phyloP scores from a whole-genome alignment of 495 filamentous ascomycete species.

The Talaromyces liani region DNA sequence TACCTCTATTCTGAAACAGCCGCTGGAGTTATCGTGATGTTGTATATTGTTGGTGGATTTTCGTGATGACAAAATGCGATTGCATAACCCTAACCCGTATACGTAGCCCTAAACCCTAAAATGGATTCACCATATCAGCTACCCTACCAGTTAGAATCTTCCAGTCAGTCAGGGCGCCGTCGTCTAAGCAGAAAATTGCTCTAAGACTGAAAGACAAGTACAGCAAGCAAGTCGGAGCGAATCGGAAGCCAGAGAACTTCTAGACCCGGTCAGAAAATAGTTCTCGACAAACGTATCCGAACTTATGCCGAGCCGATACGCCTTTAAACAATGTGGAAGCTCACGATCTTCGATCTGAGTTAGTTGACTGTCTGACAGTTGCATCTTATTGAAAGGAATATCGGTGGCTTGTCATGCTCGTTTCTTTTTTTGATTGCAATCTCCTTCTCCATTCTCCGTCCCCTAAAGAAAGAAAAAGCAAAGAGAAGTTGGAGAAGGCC shows the following conservation, averaged over 20 bases:
- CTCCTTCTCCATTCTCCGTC: not conserved
- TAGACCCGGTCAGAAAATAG: not conserved
- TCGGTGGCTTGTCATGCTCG: not conserved
- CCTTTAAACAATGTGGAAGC: not conserved
- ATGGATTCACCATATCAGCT: not conserved
- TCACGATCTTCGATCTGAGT: not conserved
- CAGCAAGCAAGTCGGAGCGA: not conserved
- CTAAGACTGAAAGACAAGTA: not conserved
- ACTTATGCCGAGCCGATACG: not conserved
- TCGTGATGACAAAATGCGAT: not conserved
- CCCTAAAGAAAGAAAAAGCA: not conserved
- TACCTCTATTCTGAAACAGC: not conserved
- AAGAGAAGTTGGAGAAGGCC: not conserved
- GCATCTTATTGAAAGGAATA: not conserved
- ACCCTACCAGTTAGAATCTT: not conserved
- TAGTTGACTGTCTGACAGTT: not conserved
- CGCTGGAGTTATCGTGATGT: not conserved
- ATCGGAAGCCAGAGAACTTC: not conserved
- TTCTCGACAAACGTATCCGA: not conserved
- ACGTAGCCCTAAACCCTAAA: not conserved
- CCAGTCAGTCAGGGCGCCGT: not conserved
- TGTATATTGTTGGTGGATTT: not conserved
- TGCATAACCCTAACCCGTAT: not conserved
- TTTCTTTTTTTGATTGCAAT: not conserved
- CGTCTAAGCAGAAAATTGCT: not conserved